phyloP scores from a whole-genome alignment of 2,329 filamentous ascomycete species.

The Aureobasidium mangrovei region DNA sequence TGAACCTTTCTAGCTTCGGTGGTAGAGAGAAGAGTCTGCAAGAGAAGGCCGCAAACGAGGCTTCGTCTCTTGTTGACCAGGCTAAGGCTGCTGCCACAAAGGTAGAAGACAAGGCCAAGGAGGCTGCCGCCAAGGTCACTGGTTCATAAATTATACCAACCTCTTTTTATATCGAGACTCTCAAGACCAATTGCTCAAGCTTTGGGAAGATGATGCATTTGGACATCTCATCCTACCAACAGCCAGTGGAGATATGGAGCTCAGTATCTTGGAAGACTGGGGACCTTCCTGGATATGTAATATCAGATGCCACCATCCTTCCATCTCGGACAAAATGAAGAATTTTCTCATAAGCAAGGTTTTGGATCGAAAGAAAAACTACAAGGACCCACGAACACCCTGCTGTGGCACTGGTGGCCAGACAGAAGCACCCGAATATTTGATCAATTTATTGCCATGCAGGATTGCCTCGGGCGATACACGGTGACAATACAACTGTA shows the following conservation, averaged over 20 bases:
- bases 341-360: too few species aligned
- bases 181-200: not conserved
- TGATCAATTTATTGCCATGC: too few species aligned
- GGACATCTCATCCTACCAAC: not conserved
- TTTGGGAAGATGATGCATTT: not conserved
- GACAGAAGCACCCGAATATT: too few species aligned
- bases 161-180: not conserved
- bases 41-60: conserved; percentile 31
- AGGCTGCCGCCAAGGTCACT: conserved; percentile 19
- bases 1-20: conserved; percentile 28
- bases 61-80: conserved; percentile 1
- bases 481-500: too few species aligned
- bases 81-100: conserved; percentile 18
- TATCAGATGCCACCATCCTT: too few species aligned
- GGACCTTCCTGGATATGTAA: not conserved
- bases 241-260: not conserved
- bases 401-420: too few species aligned
- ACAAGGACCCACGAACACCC: too few species aligned
- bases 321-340: too few species aligned
- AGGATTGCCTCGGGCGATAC: too few species aligned
- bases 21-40: conserved; percentile 34
- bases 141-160: conserved; percentile 5
- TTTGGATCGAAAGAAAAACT: too few species aligned
- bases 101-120: conserved; percentile 23
- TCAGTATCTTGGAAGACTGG: not conserved